These are phyloP conservation scores for Neonectria ditissima DNA, from an alignment of 2,329 filamentous ascomycete species.

Conservation along the genomic window DNA sequence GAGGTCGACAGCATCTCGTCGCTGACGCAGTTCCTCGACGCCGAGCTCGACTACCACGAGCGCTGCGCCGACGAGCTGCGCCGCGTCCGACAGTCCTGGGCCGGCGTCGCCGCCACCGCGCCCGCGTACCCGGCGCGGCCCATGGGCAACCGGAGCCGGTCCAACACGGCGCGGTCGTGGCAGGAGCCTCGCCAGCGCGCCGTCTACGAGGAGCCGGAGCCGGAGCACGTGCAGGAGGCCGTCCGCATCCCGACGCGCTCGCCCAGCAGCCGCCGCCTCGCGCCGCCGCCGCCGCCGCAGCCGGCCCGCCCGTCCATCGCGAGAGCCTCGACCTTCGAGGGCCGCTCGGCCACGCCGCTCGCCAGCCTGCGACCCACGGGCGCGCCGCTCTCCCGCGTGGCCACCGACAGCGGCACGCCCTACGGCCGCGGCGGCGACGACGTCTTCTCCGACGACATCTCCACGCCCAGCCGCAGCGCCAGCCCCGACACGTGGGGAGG, in stretches of 20 bases:
- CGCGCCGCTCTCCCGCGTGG: slow-evolving; percentile 58
- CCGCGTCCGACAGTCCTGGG: slow-evolving; percentile 62
- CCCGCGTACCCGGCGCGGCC: slow-evolving; percentile 35
- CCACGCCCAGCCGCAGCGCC: slow-evolving; percentile 61
- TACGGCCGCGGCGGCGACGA: slow-evolving; percentile 53
- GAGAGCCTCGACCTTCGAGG: slow-evolving; percentile 56
- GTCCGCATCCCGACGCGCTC: slow-evolving; percentile 60
- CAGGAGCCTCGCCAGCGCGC: slow-evolving; percentile 52
- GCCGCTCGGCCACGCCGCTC: slow-evolving; percentile 36
- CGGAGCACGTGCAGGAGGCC: slow-evolving; percentile 47
- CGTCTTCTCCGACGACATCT: slow-evolving; percentile 63
- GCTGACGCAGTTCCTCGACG: slow-evolving; percentile 84
- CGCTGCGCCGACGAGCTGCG: slow-evolving; percentile 86
- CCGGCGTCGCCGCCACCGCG: slow-evolving; percentile 43
- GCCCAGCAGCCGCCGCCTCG: slow-evolving; percentile 47
- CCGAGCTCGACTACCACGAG: slow-evolving; percentile 91
- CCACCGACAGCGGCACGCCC: slow-evolving; percentile 49
- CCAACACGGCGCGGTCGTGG: slow-evolving; percentile 62
- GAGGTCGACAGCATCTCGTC: slow-evolving; percentile 87
- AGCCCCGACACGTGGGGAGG: slow-evolving; percentile 61
- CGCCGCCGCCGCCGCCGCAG: slow-evolving; percentile 51
- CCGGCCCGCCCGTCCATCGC: slow-evolving; percentile 52
- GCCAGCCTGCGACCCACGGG: slow-evolving; percentile 44
- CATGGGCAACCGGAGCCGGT: slow-evolving; percentile 53
- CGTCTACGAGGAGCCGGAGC: slow-evolving; percentile 50